Conservation (phyloP, 2,329 filamentous ascomycete species). For the Domatiomyces globalis region DNA sequence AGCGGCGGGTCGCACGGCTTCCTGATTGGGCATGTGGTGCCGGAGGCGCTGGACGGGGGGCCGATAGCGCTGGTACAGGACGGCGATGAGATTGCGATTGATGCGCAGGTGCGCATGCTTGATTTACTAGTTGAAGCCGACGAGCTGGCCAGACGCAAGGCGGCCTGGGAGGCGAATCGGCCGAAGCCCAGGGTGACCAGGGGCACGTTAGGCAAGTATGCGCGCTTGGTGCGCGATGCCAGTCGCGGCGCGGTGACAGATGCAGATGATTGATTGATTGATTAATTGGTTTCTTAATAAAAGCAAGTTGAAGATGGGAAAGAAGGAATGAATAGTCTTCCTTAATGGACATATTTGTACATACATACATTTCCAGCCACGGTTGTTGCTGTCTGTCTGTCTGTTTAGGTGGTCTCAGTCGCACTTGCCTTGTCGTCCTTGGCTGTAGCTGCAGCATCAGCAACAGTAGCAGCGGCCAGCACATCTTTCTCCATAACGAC, state of each 20-base stretch:
- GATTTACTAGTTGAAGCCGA: slow-evolving; percentile 53
- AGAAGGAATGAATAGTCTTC: neutral
- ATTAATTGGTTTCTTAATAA: neutral
- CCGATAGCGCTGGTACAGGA: slow-evolving; percentile 72
- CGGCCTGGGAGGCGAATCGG: slow-evolving; percentile 43
- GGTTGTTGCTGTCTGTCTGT: neutral
- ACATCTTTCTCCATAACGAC: slow-evolving; percentile 25
- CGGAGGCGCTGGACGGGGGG: slow-evolving; percentile 72
- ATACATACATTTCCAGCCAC: neutral
- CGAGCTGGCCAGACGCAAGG: slow-evolving; percentile 45
- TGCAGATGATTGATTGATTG: slow-evolving; percentile 13
- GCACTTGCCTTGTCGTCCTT: neutral
- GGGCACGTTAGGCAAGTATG: slow-evolving; percentile 60
- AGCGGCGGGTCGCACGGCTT: slow-evolving; percentile 74
- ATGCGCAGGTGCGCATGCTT: slow-evolving; percentile 56
- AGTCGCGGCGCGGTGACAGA: slow-evolving; percentile 37
- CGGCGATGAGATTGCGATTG: slow-evolving; percentile 68
- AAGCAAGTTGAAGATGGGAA: neutral
- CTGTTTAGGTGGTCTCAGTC: neutral
- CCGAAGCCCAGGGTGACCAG: slow-evolving; percentile 45
- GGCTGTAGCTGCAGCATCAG: neutral
- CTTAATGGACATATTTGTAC: neutral
- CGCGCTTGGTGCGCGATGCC: slow-evolving; percentile 34
- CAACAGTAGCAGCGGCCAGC: neutral
- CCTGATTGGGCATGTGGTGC: slow-evolving; percentile 75